phyloP scores from a whole-genome alignment of 768 basidiomycete genomes.

The Stropharia rugosoannulata region DNA sequence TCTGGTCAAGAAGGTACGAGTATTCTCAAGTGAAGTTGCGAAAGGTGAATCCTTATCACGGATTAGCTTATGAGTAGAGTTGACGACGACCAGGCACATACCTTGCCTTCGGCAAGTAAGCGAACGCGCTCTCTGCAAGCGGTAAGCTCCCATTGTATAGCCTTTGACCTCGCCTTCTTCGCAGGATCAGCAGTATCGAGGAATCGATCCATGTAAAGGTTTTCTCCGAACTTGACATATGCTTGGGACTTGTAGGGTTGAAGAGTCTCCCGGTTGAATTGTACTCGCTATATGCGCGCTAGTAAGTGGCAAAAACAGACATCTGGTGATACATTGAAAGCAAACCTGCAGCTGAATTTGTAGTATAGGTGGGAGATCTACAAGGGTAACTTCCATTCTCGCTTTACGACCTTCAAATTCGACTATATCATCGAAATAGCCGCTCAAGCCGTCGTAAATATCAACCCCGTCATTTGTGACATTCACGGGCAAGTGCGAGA shows the following conservation, averaged over 20 bases:
- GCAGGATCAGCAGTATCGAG: constrained; percentile 69
- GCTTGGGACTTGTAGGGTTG: constrained; percentile 96
- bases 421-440: constrained; percentile 87
- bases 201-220: constrained; percentile 90
- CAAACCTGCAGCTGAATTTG: constrained; percentile 95
- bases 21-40: constrained; percentile 51
- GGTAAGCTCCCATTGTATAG: constrained; percentile 65
- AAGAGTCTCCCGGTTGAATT: constrained; percentile 90
- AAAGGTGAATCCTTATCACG: constrained; percentile 58
- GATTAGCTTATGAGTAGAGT: neutral
- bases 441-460: constrained; percentile 89
- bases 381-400: constrained; percentile 81
- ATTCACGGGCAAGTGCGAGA: constrained; percentile 92
- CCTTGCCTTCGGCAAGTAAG: constrained; percentile 70
- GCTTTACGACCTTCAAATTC: constrained; percentile 88
- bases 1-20: constrained; percentile 55
- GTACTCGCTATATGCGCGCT: constrained; percentile 63
- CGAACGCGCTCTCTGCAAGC: constrained; percentile 66
- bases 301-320: neutral
- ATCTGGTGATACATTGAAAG: neutral
- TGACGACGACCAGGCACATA: constrained; percentile 25
- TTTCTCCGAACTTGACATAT: constrained; percentile 88
- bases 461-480: constrained; percentile 88
- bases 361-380: constrained; percentile 85
- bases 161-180: constrained; percentile 71